These are phyloP conservation scores for Neospermospora avenae DNA, from an alignment of 2,329 filamentous ascomycete genomes.

Conservation along the genomic window DNA sequence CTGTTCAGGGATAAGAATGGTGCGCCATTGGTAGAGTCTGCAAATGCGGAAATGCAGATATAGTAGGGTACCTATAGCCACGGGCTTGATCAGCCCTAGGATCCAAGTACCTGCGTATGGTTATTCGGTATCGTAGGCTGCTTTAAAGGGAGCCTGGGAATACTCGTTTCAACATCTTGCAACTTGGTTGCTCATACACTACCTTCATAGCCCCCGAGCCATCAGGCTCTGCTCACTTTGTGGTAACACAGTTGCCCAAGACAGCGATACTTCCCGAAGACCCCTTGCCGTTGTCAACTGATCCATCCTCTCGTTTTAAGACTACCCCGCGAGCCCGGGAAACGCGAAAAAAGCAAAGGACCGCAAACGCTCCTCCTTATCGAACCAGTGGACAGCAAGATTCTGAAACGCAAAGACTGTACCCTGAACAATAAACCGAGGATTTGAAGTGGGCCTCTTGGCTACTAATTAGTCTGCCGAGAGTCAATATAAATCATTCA, in stretches of 20 bases:
- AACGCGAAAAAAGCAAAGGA: constrained; percentile 17
- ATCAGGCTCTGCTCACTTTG: neutral
- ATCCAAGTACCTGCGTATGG: neutral
- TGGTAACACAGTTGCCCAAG: constrained; percentile 9
- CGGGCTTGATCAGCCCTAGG: constrained; percentile 3
- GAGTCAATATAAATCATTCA: neutral
- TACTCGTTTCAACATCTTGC: constrained; percentile 5
- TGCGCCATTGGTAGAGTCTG: constrained; percentile 1
- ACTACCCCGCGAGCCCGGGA: no score
- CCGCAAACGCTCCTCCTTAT: constrained; percentile 7
- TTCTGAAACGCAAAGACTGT: neutral
- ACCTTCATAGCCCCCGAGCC: neutral
- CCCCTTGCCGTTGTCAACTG: constrained; percentile 15
- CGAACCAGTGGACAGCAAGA: neutral
- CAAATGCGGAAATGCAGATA: constrained; percentile 1
- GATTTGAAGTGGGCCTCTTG: neutral
- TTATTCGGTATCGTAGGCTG: neutral
- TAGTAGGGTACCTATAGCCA: neutral
- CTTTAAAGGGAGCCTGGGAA: neutral
- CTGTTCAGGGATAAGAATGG: neutral
- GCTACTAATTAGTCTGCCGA: neutral
- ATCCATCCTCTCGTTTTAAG: constrained; percentile 10
- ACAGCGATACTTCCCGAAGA: constrained; percentile 12
- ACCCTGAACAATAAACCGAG: neutral
- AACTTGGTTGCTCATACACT: neutral